phyloP scores from a whole-genome alignment of 1,139 yeast genomes.

The Petasospora rhodanensis region DNA sequence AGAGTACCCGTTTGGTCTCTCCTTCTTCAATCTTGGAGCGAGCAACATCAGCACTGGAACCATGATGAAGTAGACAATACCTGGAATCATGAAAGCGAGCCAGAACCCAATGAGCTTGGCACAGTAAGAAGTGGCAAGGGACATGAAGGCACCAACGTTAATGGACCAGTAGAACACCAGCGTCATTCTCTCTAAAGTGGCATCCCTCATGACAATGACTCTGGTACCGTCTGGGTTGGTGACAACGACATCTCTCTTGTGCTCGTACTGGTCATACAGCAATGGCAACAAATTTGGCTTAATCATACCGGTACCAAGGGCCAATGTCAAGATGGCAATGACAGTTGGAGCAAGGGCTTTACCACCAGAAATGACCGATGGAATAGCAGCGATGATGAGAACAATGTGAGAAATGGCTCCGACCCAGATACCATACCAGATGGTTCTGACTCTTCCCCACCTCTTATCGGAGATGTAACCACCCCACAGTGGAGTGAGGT shows the following conservation, averaged over 20 bases:
- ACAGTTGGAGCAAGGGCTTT: constrained; percentile 46
- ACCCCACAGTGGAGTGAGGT: constrained; percentile 73
- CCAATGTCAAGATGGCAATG: constrained; percentile 61
- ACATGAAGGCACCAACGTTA: constrained; percentile 75
- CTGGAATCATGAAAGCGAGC: constrained; percentile 66
- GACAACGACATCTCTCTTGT: constrained; percentile 54
- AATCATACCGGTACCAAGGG: constrained; percentile 79
- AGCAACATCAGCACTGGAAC: constrained; percentile 42
- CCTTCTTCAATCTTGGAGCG: constrained; percentile 34
- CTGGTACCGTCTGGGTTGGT: constrained; percentile 57
- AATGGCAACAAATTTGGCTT: constrained; percentile 76
- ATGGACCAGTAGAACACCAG: constrained; percentile 76
- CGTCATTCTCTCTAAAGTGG: constrained; percentile 70
- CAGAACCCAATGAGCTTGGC: constrained; percentile 71
- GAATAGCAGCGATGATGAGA: constrained; percentile 68
- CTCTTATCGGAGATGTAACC: constrained; percentile 74
- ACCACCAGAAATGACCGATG: constrained; percentile 47
- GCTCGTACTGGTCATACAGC: constrained; percentile 70
- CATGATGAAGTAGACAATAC: constrained; percentile 43
- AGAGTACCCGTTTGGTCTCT: constrained; percentile 43
- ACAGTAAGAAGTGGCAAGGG: constrained; percentile 71
- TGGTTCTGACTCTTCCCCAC: constrained; percentile 70
- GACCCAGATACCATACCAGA: constrained; percentile 53
- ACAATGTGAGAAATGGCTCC: constrained; percentile 62
- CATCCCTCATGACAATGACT: constrained; percentile 67